Evolutionary conservation across 257 asterid species (phyloP).

Genomic region (Lithospermum erythrorhizon): DNA sequence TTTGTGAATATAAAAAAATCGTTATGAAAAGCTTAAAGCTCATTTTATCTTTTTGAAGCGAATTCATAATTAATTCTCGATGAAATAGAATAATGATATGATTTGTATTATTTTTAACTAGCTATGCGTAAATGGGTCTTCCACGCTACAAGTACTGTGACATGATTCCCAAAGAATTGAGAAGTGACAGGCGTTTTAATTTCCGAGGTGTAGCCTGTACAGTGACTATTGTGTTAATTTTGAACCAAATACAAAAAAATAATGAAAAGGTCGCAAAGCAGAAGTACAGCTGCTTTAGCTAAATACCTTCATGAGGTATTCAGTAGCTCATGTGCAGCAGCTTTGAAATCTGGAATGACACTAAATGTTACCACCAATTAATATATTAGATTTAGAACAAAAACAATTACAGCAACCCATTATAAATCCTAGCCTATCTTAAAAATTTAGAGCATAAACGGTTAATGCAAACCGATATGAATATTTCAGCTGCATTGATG

Average conservation of each 20-base stretch:
- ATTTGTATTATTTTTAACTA: no score
- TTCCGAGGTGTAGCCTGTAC: constrained; percentile 77
- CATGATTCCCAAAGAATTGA: constrained; percentile 76
- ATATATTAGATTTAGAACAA: not conserved
- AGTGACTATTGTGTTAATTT: not conserved
- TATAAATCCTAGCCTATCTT: not conserved
- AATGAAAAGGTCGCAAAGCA: not conserved
- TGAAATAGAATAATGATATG: no score
- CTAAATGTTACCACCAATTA: constrained; percentile 22
- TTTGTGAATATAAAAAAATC: no score
- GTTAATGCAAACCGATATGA: not conserved
- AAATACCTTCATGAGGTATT: constrained; percentile 79
- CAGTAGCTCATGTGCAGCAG: constrained; percentile 82
- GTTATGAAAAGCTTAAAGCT: no score
- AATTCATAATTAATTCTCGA: no score
- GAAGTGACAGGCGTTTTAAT: constrained; percentile 79
- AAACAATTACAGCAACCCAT: no score
- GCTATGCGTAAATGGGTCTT: constrained; percentile 50
- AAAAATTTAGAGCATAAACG: no score
- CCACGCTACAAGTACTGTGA: constrained; percentile 69
- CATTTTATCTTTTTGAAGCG: no score
- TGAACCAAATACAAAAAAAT: not conserved
- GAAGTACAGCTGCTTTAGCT: constrained; percentile 87
- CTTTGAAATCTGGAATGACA: constrained; percentile 78
- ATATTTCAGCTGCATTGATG: constrained; percentile 54